Evolutionary conservation across 805 yeast genomes (phyloP).

Genomic region (Metschnikowia cubensis): DNA sequence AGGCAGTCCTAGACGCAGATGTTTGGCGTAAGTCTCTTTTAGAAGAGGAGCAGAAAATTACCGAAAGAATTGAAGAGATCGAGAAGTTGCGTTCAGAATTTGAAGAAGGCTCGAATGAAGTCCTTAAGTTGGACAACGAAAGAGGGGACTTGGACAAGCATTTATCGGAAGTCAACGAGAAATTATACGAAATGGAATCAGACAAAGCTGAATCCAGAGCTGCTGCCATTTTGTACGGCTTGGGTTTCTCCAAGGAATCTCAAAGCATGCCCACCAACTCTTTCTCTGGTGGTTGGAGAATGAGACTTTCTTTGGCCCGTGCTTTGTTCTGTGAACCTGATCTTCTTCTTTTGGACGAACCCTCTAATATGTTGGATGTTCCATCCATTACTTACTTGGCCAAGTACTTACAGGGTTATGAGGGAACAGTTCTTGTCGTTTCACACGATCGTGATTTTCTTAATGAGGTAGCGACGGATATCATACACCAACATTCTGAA

Average conservation of each 20-base stretch:
- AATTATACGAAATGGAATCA: slow-evolving; percentile 87
- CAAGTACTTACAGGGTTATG: slow-evolving; percentile 82
- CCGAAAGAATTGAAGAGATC: slow-evolving; percentile 71
- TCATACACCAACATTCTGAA: slow-evolving; percentile 96
- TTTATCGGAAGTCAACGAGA: slow-evolving; percentile 74
- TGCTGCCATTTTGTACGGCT: slow-evolving; percentile 85
- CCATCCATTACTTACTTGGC: slow-evolving; percentile 95
- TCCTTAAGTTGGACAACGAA: slow-evolving; percentile 80
- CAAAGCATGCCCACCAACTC: slow-evolving; percentile 81
- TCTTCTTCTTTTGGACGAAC: slow-evolving; percentile 89
- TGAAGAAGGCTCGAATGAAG: slow-evolving; percentile 66
- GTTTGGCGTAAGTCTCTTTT: slow-evolving; percentile 95
- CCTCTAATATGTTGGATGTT: slow-evolving; percentile 99
- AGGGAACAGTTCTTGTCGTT: slow-evolving; percentile 89
- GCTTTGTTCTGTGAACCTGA: slow-evolving; percentile 98
- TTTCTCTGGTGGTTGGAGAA: slow-evolving; percentile 99
- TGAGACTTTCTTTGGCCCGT: slow-evolving; percentile 97
- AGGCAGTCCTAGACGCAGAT: slow-evolving; percentile 97
- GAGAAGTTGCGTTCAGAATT: slow-evolving; percentile 66
- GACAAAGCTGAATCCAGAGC: slow-evolving; percentile 98
- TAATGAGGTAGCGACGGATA: slow-evolving; percentile 97
- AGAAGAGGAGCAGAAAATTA: slow-evolving; percentile 68
- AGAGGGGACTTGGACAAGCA: slow-evolving; percentile 79
- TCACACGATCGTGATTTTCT: slow-evolving; percentile 97
- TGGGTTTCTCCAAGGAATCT: slow-evolving; percentile 88